These are phyloP conservation scores for Colletotrichum filicis DNA, from an alignment of 2,329 filamentous ascomycete species.

Conservation along the genomic window DNA sequence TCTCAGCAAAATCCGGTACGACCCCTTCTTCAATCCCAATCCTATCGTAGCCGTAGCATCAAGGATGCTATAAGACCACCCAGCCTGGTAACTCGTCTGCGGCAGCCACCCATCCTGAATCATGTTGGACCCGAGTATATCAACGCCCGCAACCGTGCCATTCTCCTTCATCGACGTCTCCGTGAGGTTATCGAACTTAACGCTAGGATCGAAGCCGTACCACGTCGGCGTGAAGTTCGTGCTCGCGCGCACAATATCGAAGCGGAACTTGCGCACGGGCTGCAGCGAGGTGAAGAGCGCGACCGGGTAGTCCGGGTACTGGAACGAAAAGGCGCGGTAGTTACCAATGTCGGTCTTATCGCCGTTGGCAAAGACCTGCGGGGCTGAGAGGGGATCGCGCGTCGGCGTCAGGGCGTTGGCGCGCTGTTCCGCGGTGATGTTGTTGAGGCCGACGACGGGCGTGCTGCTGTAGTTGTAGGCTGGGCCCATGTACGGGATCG, in stretches of 20 bases:
- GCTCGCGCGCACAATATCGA: conserved; percentile 20
- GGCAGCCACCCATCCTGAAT: conserved; percentile 17
- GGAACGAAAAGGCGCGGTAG: conserved; percentile 10
- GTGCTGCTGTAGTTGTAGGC: conserved; percentile 48
- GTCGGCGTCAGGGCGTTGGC: not conserved
- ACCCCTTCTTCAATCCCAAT: conserved; percentile 30
- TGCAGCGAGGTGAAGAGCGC: conserved; percentile 15
- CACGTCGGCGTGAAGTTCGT: conserved; percentile 18
- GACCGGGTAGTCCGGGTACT: conserved; percentile 12
- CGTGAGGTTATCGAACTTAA: conserved; percentile 9
- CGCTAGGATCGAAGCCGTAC: conserved; percentile 15
- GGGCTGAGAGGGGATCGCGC: conserved; percentile 13
- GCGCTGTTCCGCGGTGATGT: not conserved
- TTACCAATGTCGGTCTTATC: conserved; percentile 16
- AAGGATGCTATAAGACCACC: conserved; percentile 23
- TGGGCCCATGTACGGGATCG: conserved; percentile 54
- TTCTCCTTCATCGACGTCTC: not conserved
- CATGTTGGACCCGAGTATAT: not conserved
- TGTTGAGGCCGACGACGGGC: conserved; percentile 41
- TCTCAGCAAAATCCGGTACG: conserved; percentile 36
- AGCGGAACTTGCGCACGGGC: conserved; percentile 4
- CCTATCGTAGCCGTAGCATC: not conserved
- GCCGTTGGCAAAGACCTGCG: conserved; percentile 14
- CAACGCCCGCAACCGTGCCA: not conserved
- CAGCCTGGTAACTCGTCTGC: conserved; percentile 1